These are phyloP conservation scores for Pleoardoris graminearum DNA, from an alignment of 2,329 filamentous ascomycete genomes.

Conservation along the genomic window DNA sequence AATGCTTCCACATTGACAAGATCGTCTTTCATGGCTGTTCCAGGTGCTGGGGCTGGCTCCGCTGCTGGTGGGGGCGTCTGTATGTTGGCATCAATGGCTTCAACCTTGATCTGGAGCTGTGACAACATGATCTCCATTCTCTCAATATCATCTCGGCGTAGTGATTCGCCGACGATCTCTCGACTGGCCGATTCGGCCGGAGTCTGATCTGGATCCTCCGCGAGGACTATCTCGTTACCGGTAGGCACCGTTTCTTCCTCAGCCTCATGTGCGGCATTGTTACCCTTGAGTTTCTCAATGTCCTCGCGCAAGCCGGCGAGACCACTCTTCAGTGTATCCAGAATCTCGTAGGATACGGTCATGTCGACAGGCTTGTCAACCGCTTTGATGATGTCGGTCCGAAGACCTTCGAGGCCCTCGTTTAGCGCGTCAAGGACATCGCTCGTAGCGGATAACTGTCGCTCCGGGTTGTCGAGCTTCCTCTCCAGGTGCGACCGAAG, in stretches of 20 bases:
- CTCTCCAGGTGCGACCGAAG: slow-evolving; percentile 54
- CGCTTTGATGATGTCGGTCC: slow-evolving; percentile 73
- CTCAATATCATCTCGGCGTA: slow-evolving; percentile 76
- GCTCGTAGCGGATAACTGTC: slow-evolving; percentile 56
- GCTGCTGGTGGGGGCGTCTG: slow-evolving; percentile 50
- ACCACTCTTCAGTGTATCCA: slow-evolving; percentile 84
- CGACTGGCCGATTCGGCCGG: slow-evolving; percentile 46
- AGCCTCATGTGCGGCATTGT: slow-evolving; percentile 45
- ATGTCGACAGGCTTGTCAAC: slow-evolving; percentile 79
- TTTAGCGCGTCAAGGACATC: slow-evolving; percentile 65
- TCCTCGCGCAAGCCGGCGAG: slow-evolving; percentile 75
- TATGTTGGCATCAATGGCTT: slow-evolving; percentile 66
- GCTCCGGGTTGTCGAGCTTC: slow-evolving; percentile 59
- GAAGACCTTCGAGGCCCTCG: slow-evolving; percentile 73
- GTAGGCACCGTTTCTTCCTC: slow-evolving; percentile 57
- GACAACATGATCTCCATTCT: slow-evolving; percentile 82
- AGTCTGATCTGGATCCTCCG: slow-evolving; percentile 51
- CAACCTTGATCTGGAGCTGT: slow-evolving; percentile 81
- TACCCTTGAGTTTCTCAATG: slow-evolving; percentile 74
- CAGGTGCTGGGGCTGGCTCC: slow-evolving; percentile 38
- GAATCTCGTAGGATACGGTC: slow-evolving; percentile 84
- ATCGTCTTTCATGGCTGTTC: slow-evolving; percentile 56
- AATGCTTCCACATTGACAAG: slow-evolving; percentile 51
- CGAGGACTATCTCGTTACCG: slow-evolving; percentile 55
- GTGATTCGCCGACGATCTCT: slow-evolving; percentile 49